Evolutionary conservation across 805 yeast species (phyloP).

Genomic region (Brettanomyces anomalus): DNA sequence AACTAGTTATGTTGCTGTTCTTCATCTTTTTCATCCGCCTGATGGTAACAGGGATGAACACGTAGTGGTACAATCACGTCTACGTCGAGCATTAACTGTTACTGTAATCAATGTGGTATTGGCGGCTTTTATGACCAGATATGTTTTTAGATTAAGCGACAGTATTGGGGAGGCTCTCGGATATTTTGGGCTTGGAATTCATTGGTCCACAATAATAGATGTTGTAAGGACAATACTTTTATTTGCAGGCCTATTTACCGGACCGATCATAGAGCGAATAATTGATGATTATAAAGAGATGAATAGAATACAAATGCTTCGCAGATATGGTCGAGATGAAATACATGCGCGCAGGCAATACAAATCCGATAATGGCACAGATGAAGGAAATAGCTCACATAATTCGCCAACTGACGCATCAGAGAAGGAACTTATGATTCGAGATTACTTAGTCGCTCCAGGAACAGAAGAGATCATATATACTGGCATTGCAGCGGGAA

Average conservation of each 20-base stretch:
- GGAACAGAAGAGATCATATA: conserved; percentile 70
- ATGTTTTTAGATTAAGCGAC: conserved; percentile 10
- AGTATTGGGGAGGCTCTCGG: conserved; percentile 2
- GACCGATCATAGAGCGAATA: conserved; percentile 36
- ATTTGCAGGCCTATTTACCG: conserved; percentile 25
- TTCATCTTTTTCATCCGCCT: conserved; percentile 12
- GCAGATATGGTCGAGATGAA: not conserved
- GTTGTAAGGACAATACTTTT: conserved; percentile 7
- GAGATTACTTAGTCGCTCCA: conserved; percentile 66
- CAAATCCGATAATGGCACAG: not conserved
- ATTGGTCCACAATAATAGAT: not conserved
- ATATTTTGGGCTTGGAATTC: conserved; percentile 12
- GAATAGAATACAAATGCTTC: not conserved
- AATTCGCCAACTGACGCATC: no score
- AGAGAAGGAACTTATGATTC: conserved; percentile 12
- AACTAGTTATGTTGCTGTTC: no score
- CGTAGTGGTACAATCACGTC: conserved; percentile 31
- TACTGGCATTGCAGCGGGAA: conserved; percentile 30
- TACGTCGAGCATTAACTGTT: conserved; percentile 27
- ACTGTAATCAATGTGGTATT: conserved; percentile 23
- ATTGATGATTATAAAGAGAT: not conserved
- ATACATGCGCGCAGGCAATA: not conserved
- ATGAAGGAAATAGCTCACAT: no score
- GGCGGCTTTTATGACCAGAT: conserved; percentile 24
- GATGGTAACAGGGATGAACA: conserved; percentile 33